Evolutionary conservation across 176 grass and related monocot genomes (phyloP).

Genomic region (Musa itinerans): DNA sequence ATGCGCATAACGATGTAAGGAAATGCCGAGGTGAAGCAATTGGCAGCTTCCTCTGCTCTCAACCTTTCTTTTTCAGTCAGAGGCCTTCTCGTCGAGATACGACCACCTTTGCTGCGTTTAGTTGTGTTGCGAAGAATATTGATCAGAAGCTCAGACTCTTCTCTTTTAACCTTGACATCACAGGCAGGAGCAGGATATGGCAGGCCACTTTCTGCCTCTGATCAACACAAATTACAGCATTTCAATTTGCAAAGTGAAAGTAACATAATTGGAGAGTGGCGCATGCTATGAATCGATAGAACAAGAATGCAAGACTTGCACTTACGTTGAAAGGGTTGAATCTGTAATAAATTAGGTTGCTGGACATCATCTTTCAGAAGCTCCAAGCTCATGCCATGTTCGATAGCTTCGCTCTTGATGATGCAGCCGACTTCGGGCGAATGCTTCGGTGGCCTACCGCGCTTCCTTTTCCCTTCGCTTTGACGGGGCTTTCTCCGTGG

Average conservation of each 20-base stretch:
- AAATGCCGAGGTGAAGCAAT: conserved; percentile 56
- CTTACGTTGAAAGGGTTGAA: not conserved
- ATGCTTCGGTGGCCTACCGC: not conserved
- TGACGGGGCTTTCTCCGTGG: not conserved
- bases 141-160: conserved; percentile 25
- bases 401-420: not conserved
- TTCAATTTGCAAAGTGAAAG: not conserved
- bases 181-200: not conserved
- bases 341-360: not conserved
- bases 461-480: not conserved
- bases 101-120: conserved; percentile 28
- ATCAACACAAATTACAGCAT: not conserved
- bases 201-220: not conserved
- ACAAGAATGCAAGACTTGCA: not conserved
- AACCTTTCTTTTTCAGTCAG: conserved; percentile 46
- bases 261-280: not conserved
- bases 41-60: conserved; percentile 45
- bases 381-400: not conserved
- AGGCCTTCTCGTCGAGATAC: conserved; percentile 38
- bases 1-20: conserved; percentile 66
- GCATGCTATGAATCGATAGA: no score
- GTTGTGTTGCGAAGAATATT: conserved; percentile 19
- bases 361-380: not conserved
- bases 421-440: no score
- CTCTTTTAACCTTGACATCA: conserved; percentile 24